Evolutionary conservation across 1,139 yeast genomes (phyloP).

Genomic region (Hyphopichia fennica): DNA sequence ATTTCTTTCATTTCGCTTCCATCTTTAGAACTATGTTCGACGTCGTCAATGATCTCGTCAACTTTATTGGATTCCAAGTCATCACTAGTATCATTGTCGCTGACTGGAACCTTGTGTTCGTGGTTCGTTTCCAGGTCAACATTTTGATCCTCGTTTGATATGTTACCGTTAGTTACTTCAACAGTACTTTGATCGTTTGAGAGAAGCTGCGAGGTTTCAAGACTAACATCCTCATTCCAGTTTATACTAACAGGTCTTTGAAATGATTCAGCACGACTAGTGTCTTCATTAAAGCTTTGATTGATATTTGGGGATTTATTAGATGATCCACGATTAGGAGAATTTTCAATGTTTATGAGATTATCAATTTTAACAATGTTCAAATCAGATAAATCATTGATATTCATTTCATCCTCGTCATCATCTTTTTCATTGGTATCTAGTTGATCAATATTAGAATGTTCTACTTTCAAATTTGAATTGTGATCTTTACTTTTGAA

Average conservation of each 20-base stretch:
- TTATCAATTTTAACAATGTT: constrained; percentile 41
- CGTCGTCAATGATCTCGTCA: no score
- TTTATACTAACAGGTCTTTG: constrained; percentile 44
- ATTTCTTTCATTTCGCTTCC: no score
- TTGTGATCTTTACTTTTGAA: neutral
- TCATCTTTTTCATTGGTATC: constrained; percentile 7
- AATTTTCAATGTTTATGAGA: constrained; percentile 27
- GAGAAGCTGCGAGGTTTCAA: constrained; percentile 7
- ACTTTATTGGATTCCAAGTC: no score
- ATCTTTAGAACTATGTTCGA: no score
- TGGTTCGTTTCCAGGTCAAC: no score
- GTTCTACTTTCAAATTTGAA: neutral
- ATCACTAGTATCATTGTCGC: no score
- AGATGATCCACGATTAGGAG: neutral
- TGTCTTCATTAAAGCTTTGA: neutral
- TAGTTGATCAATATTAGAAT: no score
- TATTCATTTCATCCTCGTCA: constrained; percentile 26
- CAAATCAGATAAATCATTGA: constrained; percentile 41
- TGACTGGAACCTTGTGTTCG: no score
- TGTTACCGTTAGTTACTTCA: neutral
- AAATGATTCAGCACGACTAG: constrained; percentile 38
- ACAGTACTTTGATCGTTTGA: neutral
- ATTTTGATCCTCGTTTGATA: constrained; percentile 9
- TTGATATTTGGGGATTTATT: neutral
- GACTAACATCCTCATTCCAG: constrained; percentile 43